Base-by-base conservation (phyloP, 495 filamentous ascomycete genomes). In the Sphaerosporella brunnea region DNA sequence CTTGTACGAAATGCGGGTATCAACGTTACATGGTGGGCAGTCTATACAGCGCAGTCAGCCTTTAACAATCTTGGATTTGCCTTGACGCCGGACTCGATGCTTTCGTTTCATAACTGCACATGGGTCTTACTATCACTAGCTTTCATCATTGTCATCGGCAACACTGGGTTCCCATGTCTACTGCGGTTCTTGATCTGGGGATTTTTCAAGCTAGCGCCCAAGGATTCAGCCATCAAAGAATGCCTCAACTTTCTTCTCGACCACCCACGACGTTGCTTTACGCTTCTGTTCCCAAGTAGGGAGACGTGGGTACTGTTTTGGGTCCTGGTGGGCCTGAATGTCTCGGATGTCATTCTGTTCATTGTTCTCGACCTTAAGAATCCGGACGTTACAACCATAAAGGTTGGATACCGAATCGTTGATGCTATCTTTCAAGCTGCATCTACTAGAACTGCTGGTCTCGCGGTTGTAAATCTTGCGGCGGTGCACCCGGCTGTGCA, bases 181-280 rank as follows among this genome's bases (percentile, higher is more conserved):
- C 72, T 96, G 25, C 80, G 88, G 16, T 75, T 93, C 54, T 72
- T 82, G 51, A 94, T 96, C 37, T 96, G 88, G 84, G 45, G 78
- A 2, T 11, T 66, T 7, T 74, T 71, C 2, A 72, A 70, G 46
- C 26, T 76, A 15, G 66, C 68, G 2, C 69, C 69, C 13, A 42
- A 55, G 18, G 60, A 62, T 19, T 66, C 58, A 9, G 49, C 52
- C 16, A 51, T 66, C 18, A 72, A 67, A 64, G 69, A 69, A 42
- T 66, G 45, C 32, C 60, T 94, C 23, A 73, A 73, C 46, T 96
- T 96, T 58, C 70, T 96, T 16, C 71, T 96, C 20, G 88, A 95
- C 56, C 90, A 96, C 56, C 88, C 88, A 20, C 79, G 88, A 51
- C 79, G 90, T 28, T 96, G 88, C 63, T 96, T 95, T 60, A 95